Conservation (phyloP, 2,329 filamentous ascomycete genomes). For the Tolypocladium cylindrosporum region DNA sequence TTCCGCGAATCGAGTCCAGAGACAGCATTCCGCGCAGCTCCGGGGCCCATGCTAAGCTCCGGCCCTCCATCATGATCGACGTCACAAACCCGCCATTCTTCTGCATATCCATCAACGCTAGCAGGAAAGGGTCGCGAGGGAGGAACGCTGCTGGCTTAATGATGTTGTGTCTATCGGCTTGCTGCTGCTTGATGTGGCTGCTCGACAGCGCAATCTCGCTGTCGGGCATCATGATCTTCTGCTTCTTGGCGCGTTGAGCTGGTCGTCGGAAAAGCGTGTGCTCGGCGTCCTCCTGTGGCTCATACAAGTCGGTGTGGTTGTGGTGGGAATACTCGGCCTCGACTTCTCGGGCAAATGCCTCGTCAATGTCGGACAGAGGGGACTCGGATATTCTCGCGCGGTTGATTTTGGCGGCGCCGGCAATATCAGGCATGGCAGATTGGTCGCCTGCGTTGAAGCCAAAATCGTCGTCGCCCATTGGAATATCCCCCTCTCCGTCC, state of each 20-base stretch:
- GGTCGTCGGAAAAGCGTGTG: slow-evolving; percentile 53
- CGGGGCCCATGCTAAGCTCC: slow-evolving; percentile 75
- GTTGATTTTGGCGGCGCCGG: slow-evolving; percentile 35
- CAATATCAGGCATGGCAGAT: slow-evolving; percentile 42
- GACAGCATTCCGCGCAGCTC: slow-evolving; percentile 91
- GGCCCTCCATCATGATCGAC: slow-evolving; percentile 72
- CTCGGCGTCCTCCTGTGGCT: slow-evolving; percentile 48
- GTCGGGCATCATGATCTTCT: slow-evolving; percentile 77
- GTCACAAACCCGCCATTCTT: slow-evolving; percentile 84
- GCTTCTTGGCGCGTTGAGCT: slow-evolving; percentile 62
- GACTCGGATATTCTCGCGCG: slow-evolving; percentile 59
- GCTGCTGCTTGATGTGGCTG: slow-evolving; percentile 74
- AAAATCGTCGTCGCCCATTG: slow-evolving; percentile 54
- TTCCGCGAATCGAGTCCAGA: slow-evolving; percentile 65
- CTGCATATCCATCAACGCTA: slow-evolving; percentile 86
- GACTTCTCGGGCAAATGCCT: slow-evolving; percentile 48
- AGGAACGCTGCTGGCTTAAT: slow-evolving; percentile 74
- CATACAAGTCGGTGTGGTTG: slow-evolving; percentile 49
- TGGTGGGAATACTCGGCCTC: slow-evolving; percentile 46
- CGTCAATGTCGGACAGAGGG: slow-evolving; percentile 59
- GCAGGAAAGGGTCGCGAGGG: slow-evolving; percentile 74
- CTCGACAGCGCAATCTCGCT: slow-evolving; percentile 67
- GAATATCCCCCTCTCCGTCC: slow-evolving; percentile 54
- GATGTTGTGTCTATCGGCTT: slow-evolving; percentile 77
- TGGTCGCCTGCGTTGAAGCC: slow-evolving; percentile 52